Evolutionary conservation across 176 grass and related monocot genomes (phyloP).

Genomic region (Raddia distichophylla): DNA sequence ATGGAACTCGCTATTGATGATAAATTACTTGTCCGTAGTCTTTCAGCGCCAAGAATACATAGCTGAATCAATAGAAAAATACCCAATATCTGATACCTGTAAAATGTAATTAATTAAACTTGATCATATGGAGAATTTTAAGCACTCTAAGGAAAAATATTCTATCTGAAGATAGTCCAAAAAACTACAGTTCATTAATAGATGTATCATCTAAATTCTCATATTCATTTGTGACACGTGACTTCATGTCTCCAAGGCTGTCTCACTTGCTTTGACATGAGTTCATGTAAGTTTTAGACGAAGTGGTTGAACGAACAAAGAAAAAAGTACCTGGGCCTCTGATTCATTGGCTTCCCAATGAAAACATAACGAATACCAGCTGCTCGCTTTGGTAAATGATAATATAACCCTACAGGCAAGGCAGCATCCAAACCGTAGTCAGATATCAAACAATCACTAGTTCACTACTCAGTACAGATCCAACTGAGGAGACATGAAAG

Average conservation of each 20-base stretch:
- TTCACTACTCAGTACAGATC: not conserved
- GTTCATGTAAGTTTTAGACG: not conserved
- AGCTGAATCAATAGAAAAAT: slow-evolving; percentile 93
- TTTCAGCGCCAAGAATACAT: slow-evolving; percentile 94
- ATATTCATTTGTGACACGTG: not conserved
- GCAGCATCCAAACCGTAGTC: slow-evolving; percentile 34
- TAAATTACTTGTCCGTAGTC: slow-evolving; percentile 83
- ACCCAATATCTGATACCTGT: slow-evolving; percentile 96
- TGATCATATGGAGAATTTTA: slow-evolving; percentile 26
- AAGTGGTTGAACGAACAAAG: slow-evolving; percentile 12
- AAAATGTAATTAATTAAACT: slow-evolving; percentile 35
- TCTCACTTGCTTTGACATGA: not conserved
- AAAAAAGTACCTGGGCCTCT: slow-evolving; percentile 81
- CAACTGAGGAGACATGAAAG: slow-evolving; percentile 12
- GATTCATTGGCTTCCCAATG: slow-evolving; percentile 94
- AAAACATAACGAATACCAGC: slow-evolving; percentile 96
- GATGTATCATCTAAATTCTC: not conserved
- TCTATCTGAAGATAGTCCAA: slow-evolving; percentile 12
- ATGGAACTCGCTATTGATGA: slow-evolving; percentile 88
- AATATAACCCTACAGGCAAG: slow-evolving; percentile 83
- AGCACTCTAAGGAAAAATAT: not conserved
- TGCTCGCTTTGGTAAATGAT: slow-evolving; percentile 93
- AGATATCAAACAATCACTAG: slow-evolving; percentile 31
- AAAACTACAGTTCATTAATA: not conserved
- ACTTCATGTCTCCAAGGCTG: not conserved